A percentile compares a stretch with the other conserved stretches of the same genome.
phyloP scores from a whole-genome alignment of 257 asterid species.

The Ehretia macrophylla region DNA sequence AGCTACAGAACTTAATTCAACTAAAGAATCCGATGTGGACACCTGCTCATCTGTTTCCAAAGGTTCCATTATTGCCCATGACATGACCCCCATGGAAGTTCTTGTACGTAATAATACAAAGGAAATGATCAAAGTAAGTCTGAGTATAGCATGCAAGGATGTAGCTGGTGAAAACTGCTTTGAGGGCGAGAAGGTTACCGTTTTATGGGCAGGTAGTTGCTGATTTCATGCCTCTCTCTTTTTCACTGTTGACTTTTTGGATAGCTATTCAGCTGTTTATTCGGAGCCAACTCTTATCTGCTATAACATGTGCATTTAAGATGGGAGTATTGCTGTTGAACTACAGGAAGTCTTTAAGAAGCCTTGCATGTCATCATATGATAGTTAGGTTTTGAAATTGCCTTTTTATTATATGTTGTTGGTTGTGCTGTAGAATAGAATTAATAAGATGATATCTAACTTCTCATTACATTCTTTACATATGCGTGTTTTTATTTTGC shows the following conservation, averaged over 20 bases:
- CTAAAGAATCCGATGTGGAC: conserved; percentile 26
- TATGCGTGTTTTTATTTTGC: conserved; percentile 8
- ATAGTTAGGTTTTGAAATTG: too few relatives aligned
- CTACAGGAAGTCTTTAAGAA: too few relatives aligned
- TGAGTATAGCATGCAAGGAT: conserved; percentile 82
- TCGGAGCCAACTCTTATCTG: too few relatives aligned
- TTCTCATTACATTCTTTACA: conserved; percentile 5
- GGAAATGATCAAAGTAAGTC: conserved; percentile 61
- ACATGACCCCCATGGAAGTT: conserved; percentile 82
- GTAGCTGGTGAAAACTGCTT: conserved; percentile 97
- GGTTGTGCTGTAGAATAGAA: too few relatives aligned
- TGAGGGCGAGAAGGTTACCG: conserved; percentile 85
- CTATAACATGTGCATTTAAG: too few relatives aligned
- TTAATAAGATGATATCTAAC: neutral
- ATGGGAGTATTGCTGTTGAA: too few relatives aligned
- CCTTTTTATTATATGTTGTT: too few relatives aligned
- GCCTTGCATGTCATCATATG: too few relatives aligned
- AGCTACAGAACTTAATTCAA: conserved; percentile 21
- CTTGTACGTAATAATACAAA: conserved; percentile 92
- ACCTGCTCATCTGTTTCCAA: conserved; percentile 19
- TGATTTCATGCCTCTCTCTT: conserved; percentile 13
- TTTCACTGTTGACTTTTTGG: neutral
- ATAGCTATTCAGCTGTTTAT: too few relatives aligned
- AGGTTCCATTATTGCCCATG: conserved; percentile 63
- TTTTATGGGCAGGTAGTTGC: conserved; percentile 86